Base-by-base conservation (phyloP, 2,329 filamentous ascomycete genomes). In the Ophiostoma pallidulum region DNA sequence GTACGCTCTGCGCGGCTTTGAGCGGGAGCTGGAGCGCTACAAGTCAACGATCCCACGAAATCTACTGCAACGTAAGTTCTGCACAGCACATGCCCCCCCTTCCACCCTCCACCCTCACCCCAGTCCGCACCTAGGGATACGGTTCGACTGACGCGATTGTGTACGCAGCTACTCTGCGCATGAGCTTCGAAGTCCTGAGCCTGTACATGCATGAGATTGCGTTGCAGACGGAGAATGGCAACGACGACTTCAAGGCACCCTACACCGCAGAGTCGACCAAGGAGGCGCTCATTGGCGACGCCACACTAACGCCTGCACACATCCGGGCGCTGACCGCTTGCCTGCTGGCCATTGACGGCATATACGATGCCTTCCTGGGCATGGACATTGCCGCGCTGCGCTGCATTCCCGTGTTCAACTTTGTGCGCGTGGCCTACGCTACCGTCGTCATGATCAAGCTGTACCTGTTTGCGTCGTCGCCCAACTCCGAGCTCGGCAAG, bases 181-280 rank as follows among this genome's bases (percentile, higher is more conserved):
- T 88, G 54, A 75, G 76, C 51, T 80, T 86, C 54, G 70, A 81
- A 53, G 74, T 83, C 2, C 61, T 86, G 31, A 82, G 73, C 52
- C 67, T 90, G 3, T 88, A 85, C 59, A 80, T 89, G 68, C 82
- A 90, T 60, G 86, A 90, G 62, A 77, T 86, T 46, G 80, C 77
- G 3, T 75, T 90, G 53, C 80, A 86, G 53, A 70, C 76, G 8
- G 80, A 85, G 14, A 41, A 42, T 45, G 74, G 77, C 52, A 70
- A 68, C 18, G 69, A 78, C 8, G 73, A 80, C 22, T 73, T 75
- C 56, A 65, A 58, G 51, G 67, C 67, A 18, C 68, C 69, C 8
- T 68, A 69, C 57, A 70, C 66, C 58, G 64, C 68, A n/a, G 67
- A 69, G 8, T 62, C 66, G 39, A 58, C 74, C 26, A 64, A 67